Evolutionary conservation across 805 yeast species (phyloP), one percentile per base, ranked within the genome.

Genomic region (Starmerella powellii): DNA sequence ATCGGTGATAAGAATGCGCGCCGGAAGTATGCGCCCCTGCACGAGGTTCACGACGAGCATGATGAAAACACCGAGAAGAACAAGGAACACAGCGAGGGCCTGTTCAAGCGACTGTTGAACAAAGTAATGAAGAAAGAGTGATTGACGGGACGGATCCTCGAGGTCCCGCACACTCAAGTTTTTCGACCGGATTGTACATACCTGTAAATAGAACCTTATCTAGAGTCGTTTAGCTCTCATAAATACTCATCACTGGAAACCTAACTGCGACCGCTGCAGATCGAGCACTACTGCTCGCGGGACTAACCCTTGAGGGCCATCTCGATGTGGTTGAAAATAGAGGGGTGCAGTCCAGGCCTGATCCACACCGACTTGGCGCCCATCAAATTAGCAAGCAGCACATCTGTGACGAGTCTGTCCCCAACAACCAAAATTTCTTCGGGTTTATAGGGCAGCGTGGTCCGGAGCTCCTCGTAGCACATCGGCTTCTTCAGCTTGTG

Each of bases 341-440:
- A 31, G 0, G 56, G 56, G 31, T 54, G 56, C 4, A 86, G 94
- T 3, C 97, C 97, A 19, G 76, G 76, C 39, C 71, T 65, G 1
- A 91, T 56, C 95, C 97, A 91, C 3, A 85, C 68, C 0, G 88
- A 82, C 61, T 75, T 73, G 0, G 91, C 67, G 0, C 94, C 94
- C 94, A 88, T 85, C 68, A 78, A 67, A 54, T 91, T 88, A 16
- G 96, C 95, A 94, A 91, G 82, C 40, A 87, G 63, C 41, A 91
- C 72, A 59, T 91, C 98, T 0, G 98, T 91, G 62, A 86, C 76
- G 20, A 91, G 67, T 30, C 98, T 64, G 54, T 91, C 98, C 0
- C 98, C 98, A 10, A 91, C 73, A 5, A 91, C 78, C 0, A 84
- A 88, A 13, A 91, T 76, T 49, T 86, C 80, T 13, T 67, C 57